Percentiles rank a stretch among this genome's conserved stretches.
Conservation (phyloP, 331 rosid species). For the Prunus yedoensis region DNA sequence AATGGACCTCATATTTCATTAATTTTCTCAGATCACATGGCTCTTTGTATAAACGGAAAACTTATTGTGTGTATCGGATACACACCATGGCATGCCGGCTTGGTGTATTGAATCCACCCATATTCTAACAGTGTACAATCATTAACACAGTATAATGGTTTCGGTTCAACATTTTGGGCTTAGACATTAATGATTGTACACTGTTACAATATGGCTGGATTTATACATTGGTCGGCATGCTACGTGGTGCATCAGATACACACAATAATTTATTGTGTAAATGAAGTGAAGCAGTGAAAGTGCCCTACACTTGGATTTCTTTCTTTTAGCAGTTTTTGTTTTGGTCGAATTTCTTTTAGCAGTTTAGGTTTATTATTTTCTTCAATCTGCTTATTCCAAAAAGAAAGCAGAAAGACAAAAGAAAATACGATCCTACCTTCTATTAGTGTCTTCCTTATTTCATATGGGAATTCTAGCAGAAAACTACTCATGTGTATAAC, state of each 20-base stretch:
- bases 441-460: not conserved
- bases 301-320: not conserved
- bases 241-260: too few relatives aligned
- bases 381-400: not conserved
- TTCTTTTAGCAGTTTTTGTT: not conserved
- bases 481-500: not conserved
- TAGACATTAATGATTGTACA: too few relatives aligned
- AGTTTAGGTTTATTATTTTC: not conserved
- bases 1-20: not conserved
- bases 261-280: too few relatives aligned
- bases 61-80: not conserved
- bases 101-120: not conserved
- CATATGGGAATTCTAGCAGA: not conserved
- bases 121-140: not conserved
- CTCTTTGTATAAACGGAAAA: not conserved
- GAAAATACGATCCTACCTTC: not conserved
- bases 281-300: not conserved
- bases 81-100: not conserved
- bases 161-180: not conserved
- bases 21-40: not conserved
- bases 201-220: too few relatives aligned
- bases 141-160: not conserved
- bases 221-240: too few relatives aligned
- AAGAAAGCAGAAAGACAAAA: not conserved
- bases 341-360: not conserved